Conservation (phyloP, 352 stramenopile genomes). For the Phytopythium sindhum region DNA sequence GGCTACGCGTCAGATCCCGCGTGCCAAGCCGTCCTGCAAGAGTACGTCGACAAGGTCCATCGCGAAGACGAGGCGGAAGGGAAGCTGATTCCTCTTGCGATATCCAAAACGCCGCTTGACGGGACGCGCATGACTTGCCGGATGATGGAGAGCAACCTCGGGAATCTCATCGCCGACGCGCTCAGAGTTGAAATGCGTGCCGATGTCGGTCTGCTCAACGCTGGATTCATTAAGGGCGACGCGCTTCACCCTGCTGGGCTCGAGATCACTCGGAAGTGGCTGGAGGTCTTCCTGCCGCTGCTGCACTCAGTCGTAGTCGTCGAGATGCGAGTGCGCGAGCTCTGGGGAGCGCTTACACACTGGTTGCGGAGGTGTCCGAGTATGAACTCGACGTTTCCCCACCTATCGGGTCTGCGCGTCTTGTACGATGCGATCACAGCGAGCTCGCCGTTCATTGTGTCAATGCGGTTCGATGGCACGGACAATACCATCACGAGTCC, state of each 20-base stretch:
- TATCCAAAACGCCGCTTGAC: conserved; percentile 42
- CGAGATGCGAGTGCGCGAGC: conserved; percentile 33
- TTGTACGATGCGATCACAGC: conserved; percentile 27
- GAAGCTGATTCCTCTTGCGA: conserved; percentile 34
- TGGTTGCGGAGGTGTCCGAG: conserved; percentile 58
- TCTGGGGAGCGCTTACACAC: conserved; percentile 53
- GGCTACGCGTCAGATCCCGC: conserved; percentile 43
- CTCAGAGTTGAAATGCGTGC: conserved; percentile 48
- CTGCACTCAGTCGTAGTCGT: conserved; percentile 51
- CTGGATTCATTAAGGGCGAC: conserved; percentile 82
- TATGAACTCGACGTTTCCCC: conserved; percentile 71
- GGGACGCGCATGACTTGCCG: conserved; percentile 60
- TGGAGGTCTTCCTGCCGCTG: conserved; percentile 71
- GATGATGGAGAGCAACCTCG: conserved; percentile 64
- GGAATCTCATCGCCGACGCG: conserved; percentile 75
- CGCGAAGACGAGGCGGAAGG: conserved; percentile 47
- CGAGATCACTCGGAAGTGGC: conserved; percentile 50
- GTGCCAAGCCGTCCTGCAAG: conserved; percentile 40
- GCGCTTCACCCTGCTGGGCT: conserved; percentile 42
- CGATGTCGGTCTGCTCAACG: conserved; percentile 71
- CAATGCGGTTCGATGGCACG: conserved; percentile 27
- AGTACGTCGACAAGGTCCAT: conserved; percentile 38
- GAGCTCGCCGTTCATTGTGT: conserved; percentile 20
- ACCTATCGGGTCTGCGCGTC: conserved; percentile 56
- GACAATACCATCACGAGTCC: conserved; percentile 12